Percentiles rank a stretch among this genome's conserved stretches.
These are phyloP conservation scores for Apiospora hydei DNA, from an alignment of 2,329 filamentous ascomycete species.

Conservation along the genomic window DNA sequence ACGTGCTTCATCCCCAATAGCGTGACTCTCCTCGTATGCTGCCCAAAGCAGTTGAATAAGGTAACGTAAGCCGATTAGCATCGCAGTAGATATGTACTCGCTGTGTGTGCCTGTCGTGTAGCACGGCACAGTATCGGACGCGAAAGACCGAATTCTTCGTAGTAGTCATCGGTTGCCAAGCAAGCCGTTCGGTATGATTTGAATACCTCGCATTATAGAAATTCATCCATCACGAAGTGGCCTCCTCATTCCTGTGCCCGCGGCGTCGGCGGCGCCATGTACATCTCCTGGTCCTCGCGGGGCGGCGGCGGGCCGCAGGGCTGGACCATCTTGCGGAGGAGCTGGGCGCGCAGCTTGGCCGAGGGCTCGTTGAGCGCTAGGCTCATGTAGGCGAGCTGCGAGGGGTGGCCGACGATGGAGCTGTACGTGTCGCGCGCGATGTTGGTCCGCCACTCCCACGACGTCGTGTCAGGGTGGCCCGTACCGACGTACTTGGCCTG, in stretches of 20 bases:
- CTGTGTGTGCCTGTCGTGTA: too few species aligned
- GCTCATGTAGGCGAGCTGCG: constrained; percentile 86
- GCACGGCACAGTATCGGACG: not conserved
- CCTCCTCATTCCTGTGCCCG: not conserved
- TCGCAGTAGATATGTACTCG: not conserved
- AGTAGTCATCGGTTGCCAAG: not conserved
- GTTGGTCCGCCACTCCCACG: constrained; percentile 97
- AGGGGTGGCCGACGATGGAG: constrained; percentile 88
- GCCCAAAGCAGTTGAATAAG: not conserved
- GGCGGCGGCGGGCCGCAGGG: constrained; percentile 65
- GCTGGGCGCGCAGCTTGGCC: constrained; percentile 78
- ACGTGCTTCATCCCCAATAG: not conserved
- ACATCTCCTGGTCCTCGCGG: constrained; percentile 56
- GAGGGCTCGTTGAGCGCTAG: constrained; percentile 87
- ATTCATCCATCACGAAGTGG: not conserved
- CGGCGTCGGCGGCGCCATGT: constrained; percentile 9
- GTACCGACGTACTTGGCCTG: constrained; percentile 97
- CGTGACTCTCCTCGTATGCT: not conserved
- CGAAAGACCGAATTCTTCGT: not conserved
- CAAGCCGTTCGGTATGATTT: not conserved
- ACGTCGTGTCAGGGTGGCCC: constrained; percentile 94
- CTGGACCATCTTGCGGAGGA: constrained; percentile 83
- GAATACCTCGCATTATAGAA: too few species aligned
- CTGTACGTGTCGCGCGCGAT: constrained; percentile 93
- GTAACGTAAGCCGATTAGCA: not conserved